Percentiles rank a stretch among this genome's conserved stretches.
Conservation (phyloP, 345 rosid genomes). For the Syzygium aqueum region DNA sequence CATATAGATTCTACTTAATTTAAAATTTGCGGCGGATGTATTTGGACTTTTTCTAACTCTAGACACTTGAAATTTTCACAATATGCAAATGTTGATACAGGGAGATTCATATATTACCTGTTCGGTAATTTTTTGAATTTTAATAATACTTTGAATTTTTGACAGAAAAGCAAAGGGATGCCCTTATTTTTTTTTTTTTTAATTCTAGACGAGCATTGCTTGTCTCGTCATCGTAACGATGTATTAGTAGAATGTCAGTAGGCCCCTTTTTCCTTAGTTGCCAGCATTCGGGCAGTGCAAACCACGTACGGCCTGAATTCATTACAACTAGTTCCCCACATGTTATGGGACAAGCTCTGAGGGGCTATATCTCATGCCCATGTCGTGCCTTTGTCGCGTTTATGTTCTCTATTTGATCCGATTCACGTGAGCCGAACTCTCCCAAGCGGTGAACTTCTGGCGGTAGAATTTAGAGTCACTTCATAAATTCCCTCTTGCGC, state of each 20-base stretch:
- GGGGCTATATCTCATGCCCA: neutral
- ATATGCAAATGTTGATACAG: neutral
- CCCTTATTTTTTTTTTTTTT: neutral
- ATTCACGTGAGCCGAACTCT: accelerated
- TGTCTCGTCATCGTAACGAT: neutral
- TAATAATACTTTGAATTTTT: neutral
- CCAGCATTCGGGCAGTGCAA: neutral
- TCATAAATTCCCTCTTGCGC: neutral
- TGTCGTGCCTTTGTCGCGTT: neutral
- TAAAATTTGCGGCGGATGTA: neutral
- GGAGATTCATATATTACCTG: neutral
- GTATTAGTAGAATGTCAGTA: neutral
- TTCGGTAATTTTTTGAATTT: neutral
- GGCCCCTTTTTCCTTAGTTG: neutral
- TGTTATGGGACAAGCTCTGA: neutral
- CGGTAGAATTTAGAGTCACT: neutral
- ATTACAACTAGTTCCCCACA: neutral
- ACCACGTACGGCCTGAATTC: neutral
- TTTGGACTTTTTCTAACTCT: neutral
- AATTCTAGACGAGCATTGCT: neutral
- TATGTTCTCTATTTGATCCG: neutral
- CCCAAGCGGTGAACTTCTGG: neutral
- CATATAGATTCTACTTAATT: neutral
- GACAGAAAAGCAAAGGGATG: neutral
- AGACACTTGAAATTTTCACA: neutral